Evolutionary conservation across 2,329 filamentous ascomycete species (phyloP), one percentile per base, ranked within the genome.

Genomic region (Sordariomycetes sp.): DNA sequence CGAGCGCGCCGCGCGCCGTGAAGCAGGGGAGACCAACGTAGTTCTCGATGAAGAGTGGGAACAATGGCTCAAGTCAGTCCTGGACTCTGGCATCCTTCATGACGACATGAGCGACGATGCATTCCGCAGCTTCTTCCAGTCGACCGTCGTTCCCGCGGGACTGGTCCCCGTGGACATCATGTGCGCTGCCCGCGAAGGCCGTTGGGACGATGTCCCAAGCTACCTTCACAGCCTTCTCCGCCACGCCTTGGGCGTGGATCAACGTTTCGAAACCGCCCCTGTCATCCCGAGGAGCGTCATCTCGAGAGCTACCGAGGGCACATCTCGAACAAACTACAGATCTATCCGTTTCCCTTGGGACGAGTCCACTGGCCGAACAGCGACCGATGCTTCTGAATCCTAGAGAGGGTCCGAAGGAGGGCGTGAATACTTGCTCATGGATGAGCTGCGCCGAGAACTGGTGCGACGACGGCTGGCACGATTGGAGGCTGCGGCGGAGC

Each of bases 41-140:
- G 67, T 74, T 18, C 66, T 84, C 43, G 79, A 84, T 48, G 77
- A 81, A 41, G 78, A 80, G 46, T 84, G 77, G 78, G 80, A 85
- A 53, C 77, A 82, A 52, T 85, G 79, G 72, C 61, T 84, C 39
- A 84, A 84, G 55, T 76, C 79, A 46, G 77, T 73, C 28, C 71
- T 80, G 32, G 79, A 84, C 47, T 66, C 71, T 6, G 79, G 78
- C 39, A 62, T 35, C 19, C 27, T 38, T 18, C n/a, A 33, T 5
- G 61, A 65, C 30, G 60, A 66, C 34, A 61, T 64, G 56, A 41
- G 46, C 44, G 34, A 50, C 43, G 46, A 55, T 53, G 45, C 50
- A 53, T 49, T 57, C 45, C 51, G 44, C 40, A 46, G 40, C 16
- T 44, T 41, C 27, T 53, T 42, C 37, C 47, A 39, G 36, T 42